A percentile compares a stretch with the other conserved stretches of the same genome.
phyloP scores from a whole-genome alignment of 768 basidiomycete species.

The Termitomyces sp. region DNA sequence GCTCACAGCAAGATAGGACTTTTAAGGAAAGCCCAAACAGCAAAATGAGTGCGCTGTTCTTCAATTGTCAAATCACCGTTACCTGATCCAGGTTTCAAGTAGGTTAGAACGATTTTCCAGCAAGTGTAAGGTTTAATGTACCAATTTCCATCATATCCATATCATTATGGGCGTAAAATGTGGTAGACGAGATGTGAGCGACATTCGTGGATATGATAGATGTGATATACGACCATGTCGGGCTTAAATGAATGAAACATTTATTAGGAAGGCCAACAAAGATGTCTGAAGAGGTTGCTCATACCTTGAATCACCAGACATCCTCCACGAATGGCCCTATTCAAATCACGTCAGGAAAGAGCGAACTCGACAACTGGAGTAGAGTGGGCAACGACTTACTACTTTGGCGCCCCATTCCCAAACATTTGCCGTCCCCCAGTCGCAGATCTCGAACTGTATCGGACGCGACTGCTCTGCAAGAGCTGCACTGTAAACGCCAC shows the following conservation, averaged over 20 bases:
- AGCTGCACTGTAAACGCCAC: constrained; percentile 28
- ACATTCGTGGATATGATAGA: constrained; percentile 40
- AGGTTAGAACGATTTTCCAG: neutral
- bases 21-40: constrained; percentile 54
- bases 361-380: neutral
- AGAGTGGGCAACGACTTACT: constrained; percentile 19
- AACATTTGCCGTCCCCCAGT: constrained; percentile 50
- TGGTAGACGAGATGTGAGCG: constrained; percentile 31
- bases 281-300: neutral
- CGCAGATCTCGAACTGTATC: constrained; percentile 45
- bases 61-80: constrained; percentile 44
- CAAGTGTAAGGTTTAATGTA: neutral
- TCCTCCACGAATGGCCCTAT: constrained; percentile 51
- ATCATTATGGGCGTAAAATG: constrained; percentile 49
- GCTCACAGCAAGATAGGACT: constrained; percentile 48
- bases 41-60: constrained; percentile 52
- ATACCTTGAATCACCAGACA: constrained; percentile 41
- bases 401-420: constrained; percentile 57
- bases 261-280: neutral
- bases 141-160: constrained; percentile 57
- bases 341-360: neutral
- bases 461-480: constrained; percentile 38
- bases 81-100: constrained; percentile 18
- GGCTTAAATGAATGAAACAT: constrained; percentile 7
- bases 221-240: constrained; percentile 43